phyloP scores from a whole-genome alignment of 2,329 filamentous ascomycete genomes.

The Amesomyces nigricolor region DNA sequence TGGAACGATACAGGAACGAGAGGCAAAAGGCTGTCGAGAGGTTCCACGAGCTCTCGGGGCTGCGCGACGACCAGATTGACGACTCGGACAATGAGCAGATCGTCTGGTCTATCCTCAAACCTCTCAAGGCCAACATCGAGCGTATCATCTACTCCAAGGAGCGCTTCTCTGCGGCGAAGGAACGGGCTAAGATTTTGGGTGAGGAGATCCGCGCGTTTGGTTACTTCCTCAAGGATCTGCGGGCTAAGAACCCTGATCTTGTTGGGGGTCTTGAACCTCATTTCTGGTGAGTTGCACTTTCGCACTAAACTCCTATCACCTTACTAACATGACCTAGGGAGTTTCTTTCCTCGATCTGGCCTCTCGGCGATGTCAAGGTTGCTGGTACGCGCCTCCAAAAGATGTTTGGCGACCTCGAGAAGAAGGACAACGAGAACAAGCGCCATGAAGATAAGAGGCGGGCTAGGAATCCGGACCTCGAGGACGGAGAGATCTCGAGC shows the following conservation, averaged over 20 bases:
- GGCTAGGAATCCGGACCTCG: slow-evolving; percentile 30
- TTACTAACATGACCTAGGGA: slow-evolving; percentile 30
- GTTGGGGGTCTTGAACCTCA: slow-evolving; percentile 33
- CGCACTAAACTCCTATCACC: background rate
- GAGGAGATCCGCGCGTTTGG: slow-evolving; percentile 35
- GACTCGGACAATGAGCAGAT: slow-evolving; percentile 32
- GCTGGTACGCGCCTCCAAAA: slow-evolving; percentile 33
- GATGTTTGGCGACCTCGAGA: slow-evolving; percentile 34
- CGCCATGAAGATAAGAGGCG: slow-evolving; percentile 19
- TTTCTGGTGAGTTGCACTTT: slow-evolving; percentile 31
- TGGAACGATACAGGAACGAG: slow-evolving; percentile 33
- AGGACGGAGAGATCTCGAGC: slow-evolving; percentile 36
- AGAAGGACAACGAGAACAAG: slow-evolving; percentile 30
- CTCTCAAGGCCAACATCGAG: slow-evolving; percentile 34
- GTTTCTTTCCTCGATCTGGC: slow-evolving; percentile 37
- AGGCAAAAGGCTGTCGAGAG: slow-evolving; percentile 33
- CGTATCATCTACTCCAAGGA: slow-evolving; percentile 36
- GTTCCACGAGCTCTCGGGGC: slow-evolving; percentile 35
- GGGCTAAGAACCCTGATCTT: slow-evolving; percentile 30
- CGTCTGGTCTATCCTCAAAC: slow-evolving; percentile 36
- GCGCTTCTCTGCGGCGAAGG: slow-evolving; percentile 28
- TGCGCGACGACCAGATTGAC: slow-evolving; percentile 34
- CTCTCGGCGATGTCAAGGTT: slow-evolving; percentile 34
- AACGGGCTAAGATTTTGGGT: slow-evolving; percentile 34
- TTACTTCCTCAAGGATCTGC: slow-evolving; percentile 32